Evolutionary conservation across 163 green algal genomes (phyloP).

Genomic region (Scenedesmus sp.): DNA sequence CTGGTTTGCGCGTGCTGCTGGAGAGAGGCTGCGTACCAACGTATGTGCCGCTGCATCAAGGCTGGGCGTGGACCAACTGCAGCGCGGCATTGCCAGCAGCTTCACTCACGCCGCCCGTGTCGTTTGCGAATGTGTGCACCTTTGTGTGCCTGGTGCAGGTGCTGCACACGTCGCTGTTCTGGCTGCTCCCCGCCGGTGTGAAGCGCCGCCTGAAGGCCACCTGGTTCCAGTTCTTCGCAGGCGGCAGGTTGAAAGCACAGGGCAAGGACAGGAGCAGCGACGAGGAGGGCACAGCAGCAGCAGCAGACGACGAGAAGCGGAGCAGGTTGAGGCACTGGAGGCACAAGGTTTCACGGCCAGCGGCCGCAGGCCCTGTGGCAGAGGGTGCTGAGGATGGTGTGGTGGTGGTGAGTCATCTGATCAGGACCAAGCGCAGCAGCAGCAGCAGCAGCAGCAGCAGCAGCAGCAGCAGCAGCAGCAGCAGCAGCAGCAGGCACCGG

Average conservation of each 20-base stretch:
- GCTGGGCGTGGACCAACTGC: neutral
- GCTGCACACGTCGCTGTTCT: conserved; percentile 4
- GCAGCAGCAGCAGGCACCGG: neutral
- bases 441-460: conserved; percentile 39
- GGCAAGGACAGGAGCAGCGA: neutral
- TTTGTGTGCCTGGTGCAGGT: conserved; percentile 12
- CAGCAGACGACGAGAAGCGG: neutral
- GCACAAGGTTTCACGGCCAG: neutral
- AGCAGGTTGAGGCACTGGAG: neutral
- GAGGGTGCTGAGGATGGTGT: neutral
- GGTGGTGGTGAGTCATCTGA: neutral
- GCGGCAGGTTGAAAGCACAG: neutral
- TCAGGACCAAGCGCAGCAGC: neutral
- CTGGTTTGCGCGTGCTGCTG: no score
- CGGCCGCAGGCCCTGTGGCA: neutral
- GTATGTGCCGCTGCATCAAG: neutral
- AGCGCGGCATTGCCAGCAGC: no score
- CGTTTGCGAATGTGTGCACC: no score
- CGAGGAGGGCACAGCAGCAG: neutral
- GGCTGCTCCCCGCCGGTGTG: neutral
- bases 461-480: no score
- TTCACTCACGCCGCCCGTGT: no score
- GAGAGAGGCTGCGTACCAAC: no score
- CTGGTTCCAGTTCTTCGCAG: neutral
- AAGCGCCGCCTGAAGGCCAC: conserved; percentile 4